phyloP scores from a whole-genome alignment of 2,329 filamentous ascomycete genomes.

The Colletotrichum euphorbiae region DNA sequence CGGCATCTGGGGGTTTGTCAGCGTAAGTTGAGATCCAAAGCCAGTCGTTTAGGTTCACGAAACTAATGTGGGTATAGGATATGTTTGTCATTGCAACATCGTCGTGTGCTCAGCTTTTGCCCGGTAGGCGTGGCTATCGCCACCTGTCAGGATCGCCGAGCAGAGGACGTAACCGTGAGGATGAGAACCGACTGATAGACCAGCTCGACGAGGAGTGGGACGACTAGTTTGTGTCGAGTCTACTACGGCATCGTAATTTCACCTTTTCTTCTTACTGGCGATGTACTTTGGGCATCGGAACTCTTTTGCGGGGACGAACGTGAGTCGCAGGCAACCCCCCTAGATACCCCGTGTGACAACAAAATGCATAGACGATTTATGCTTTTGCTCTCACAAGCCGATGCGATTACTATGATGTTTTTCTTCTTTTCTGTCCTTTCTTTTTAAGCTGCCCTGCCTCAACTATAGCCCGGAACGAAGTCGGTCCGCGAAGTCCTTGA shows the following conservation, averaged over 20 bases:
- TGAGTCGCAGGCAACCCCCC: constrained; percentile 35
- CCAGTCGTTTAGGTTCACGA: constrained; percentile 40
- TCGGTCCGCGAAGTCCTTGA: constrained; percentile 40
- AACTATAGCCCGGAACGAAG: constrained; percentile 9
- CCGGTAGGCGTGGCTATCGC: constrained; percentile 74
- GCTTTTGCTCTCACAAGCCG: background rate
- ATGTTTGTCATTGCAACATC: constrained; percentile 76
- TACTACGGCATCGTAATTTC: background rate
- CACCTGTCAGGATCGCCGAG: constrained; percentile 68
- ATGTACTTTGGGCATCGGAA: constrained; percentile 6
- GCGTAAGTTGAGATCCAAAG: constrained; percentile 62
- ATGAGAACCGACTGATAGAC: constrained; percentile 94
- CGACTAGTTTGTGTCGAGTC: constrained; percentile 61
- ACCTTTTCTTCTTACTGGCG: background rate
- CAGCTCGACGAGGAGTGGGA: constrained; percentile 98
- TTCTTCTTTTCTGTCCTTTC: background rate
- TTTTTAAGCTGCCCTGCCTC: background rate
- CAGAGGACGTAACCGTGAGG: constrained; percentile 70
- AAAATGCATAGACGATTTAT: constrained; percentile 35
- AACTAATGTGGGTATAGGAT: constrained; percentile 57
- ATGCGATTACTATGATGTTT: background rate
- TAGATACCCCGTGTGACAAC: constrained; percentile 37
- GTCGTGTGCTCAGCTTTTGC: constrained; percentile 75
- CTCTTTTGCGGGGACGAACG: constrained; percentile 19
- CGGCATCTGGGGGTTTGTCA: constrained; percentile 84